Evolutionary conservation across 306 rosid species (phyloP).

Genomic region (Quercus berberidifolia): DNA sequence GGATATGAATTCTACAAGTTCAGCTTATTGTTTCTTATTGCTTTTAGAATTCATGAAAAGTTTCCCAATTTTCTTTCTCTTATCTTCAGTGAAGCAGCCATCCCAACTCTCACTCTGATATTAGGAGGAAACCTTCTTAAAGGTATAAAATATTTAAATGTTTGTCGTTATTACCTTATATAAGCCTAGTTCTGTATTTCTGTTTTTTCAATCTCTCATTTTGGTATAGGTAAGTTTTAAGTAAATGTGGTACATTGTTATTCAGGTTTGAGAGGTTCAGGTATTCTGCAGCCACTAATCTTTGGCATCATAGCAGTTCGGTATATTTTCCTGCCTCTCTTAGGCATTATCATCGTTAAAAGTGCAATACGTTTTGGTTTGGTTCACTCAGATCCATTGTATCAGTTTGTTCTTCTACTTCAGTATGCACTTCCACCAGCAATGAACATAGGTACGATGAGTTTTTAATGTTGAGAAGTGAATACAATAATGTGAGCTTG

Average conservation of each 20-base stretch:
- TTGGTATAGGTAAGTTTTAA: not conserved
- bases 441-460: conserved; percentile 54
- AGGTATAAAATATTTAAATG: conserved; percentile 31
- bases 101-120: conserved; percentile 68
- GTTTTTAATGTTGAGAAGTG: not conserved
- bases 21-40: not conserved
- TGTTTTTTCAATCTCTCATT: not conserved
- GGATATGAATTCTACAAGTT: not conserved
- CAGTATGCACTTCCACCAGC: conserved; percentile 87
- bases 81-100: conserved; percentile 60
- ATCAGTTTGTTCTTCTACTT: conserved; percentile 73
- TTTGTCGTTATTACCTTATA: not conserved
- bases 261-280: conserved; percentile 64
- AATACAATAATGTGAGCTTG: not conserved
- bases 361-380: conserved; percentile 56
- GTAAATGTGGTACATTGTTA: not conserved
- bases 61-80: conserved; percentile 1
- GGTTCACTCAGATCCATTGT: conserved; percentile 62
- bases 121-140: conserved; percentile 79
- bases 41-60: not conserved
- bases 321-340: conserved; percentile 51
- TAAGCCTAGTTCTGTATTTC: not conserved
- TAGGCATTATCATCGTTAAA: conserved; percentile 50
- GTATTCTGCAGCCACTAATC: conserved; percentile 34
- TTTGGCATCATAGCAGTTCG: conserved; percentile 54